Base-by-base conservation (phyloP, 1,284 basidiomycete genomes). In the Somion occarium region DNA sequence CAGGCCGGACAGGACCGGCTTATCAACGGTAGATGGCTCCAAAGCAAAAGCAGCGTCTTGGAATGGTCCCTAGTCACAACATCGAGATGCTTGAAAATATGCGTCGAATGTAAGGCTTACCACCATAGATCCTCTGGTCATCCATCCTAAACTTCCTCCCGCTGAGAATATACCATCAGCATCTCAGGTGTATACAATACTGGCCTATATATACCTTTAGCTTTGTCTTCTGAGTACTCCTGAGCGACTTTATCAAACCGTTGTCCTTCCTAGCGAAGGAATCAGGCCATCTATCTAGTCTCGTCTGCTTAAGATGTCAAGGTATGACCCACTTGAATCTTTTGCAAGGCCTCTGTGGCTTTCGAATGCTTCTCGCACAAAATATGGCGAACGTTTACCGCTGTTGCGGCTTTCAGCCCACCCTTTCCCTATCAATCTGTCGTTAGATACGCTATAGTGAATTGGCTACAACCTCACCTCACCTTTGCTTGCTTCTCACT, bases 171-270 rank as follows among this genome's bases (percentile, higher is more conserved):
- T 38, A 54, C 27, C n/a, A n/a, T n/a, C n/a, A n/a, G n/a, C n/a
- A 38, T 41, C 18, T 18, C 18, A 49, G 27, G 50, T 0, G 23
- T 39, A 5, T 20, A 49, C 19, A 46, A 26, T 27, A 25, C 44
- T 56, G 5, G n/a, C 7, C 42, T 3, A 15, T 18, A 60, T 67
- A 38, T 53, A 85, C 88, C 79, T 76, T 91, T 91, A 3, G 91
- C 91, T 65, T 93, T 93, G 69, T 93, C 90, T 66, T 92, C 90
- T 1, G 88, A 90, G 59, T 87, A 91, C 58, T 91, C 88, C 57
- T 90, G 83, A 1, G 91, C 90, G 25, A 92, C 88, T 67, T 89
- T 91, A 68, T 92, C 85, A 62, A 91, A 92, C 7, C 82, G 68
- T 58, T 85, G 78, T 3, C 89, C 89, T 52, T 78, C 82, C 83